Base-by-base conservation (phyloP, 768 basidiomycete genomes). In the Termitomyces sp. region DNA sequence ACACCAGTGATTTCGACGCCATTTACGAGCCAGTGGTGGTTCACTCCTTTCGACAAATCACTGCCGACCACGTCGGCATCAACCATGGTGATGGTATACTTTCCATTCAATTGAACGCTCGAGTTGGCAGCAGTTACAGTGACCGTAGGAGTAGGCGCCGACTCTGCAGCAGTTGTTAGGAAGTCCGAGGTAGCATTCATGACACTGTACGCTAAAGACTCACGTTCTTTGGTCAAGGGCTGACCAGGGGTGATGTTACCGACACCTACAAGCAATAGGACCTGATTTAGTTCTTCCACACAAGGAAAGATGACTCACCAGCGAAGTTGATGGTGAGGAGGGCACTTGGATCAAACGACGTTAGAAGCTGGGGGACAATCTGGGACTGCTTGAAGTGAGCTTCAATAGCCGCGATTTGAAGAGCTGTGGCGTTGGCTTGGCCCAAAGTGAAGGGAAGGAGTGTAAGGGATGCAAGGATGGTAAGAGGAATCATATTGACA, bases 11-110 rank as follows among this genome's bases (percentile, higher is more conserved):
- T 60, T 4, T 77, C 78, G 18, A 83, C 90, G 24, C 81, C 78
- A 71, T 92, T 91, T 62, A 87, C 84, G 52, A 94, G 83, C 91
- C 91, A 94, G 76, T 93, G 92, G 57, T 89, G 82, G 54, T 85
- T 91, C 65, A 87, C 85, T 20, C 84, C 87, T 9, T 76, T 73
- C 40, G 79, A 72, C 57, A 84, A 75, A 64, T 88, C 79, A 52
- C 82, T 75, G 42, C 91, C 90, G 40, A 88, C 87, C 24, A 82
- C 69, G 61, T 85, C 86, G 13, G 90, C 89, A 67, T 94, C 92
- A 35, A 86, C 81, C 90, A 94, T 90, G 55, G 83, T 78, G 39
- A 93, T 70, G 28, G 91, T 91, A 74, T 81, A 91, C 45, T 73
- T 80, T 13, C 81, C 83, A 40, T 70, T 70, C 56, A 88, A 71